Conservation (phyloP, 1,284 basidiomycete species). For the Irpex lacteus region DNA sequence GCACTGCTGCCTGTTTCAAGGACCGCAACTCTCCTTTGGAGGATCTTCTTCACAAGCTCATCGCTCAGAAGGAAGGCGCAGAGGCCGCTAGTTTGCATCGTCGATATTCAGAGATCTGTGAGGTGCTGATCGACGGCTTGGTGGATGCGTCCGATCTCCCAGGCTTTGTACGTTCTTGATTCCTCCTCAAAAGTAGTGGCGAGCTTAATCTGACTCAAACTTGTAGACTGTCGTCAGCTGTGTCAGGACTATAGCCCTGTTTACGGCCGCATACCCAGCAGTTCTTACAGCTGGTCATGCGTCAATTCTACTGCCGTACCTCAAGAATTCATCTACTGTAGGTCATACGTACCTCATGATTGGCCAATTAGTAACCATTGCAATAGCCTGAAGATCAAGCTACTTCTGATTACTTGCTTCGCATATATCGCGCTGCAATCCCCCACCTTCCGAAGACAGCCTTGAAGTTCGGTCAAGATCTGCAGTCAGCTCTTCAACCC, state of each 20-base stretch:
- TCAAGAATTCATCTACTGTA: constrained; percentile 79
- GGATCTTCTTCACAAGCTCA: constrained; percentile 79
- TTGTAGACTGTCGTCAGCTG: constrained; percentile 75
- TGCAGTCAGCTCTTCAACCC: constrained; percentile 78
- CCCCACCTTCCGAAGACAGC: constrained; percentile 88
- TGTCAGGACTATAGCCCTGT: constrained; percentile 80
- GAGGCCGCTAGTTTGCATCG: constrained; percentile 52
- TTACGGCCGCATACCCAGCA: constrained; percentile 77
- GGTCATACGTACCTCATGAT: constrained; percentile 18
- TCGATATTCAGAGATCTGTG: constrained; percentile 76
- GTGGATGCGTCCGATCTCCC: constrained; percentile 81
- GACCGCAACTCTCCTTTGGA: constrained; percentile 85
- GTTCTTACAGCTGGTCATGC: constrained; percentile 82
- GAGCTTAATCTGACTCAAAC: constrained; percentile 6
- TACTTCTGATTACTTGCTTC: constrained; percentile 81
- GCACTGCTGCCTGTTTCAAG: constrained; percentile 77
- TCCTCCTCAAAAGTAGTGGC: constrained; percentile 28
- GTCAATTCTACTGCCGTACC: constrained; percentile 79
- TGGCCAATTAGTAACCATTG: constrained; percentile 9
- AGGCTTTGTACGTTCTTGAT: constrained; percentile 57
- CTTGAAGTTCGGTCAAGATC: constrained; percentile 80
- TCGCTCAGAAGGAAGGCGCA: constrained; percentile 55
- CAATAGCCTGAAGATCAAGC: constrained; percentile 77
- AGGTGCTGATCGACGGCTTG: constrained; percentile 81
- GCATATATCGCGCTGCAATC: constrained; percentile 84